phyloP scores from a whole-genome alignment of 306 rosid genomes.

The Trifolium fragiferum region DNA sequence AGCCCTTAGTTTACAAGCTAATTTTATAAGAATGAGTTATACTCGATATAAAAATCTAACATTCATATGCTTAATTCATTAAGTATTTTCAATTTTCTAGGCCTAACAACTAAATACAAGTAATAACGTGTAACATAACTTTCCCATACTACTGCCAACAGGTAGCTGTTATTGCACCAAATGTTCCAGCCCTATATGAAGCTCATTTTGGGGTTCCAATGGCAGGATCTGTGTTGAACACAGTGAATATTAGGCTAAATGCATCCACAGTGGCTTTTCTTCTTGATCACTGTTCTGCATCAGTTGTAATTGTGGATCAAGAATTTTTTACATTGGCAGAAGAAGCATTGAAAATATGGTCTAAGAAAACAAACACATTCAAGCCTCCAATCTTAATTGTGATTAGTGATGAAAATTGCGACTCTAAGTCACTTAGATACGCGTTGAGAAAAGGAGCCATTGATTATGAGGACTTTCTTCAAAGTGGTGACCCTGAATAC shows the following conservation, averaged over 20 bases:
- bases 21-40: no score
- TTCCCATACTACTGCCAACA: constrained; percentile 36
- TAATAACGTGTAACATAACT: no score
- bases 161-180: constrained; percentile 93
- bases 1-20: no score
- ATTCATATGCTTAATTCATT: no score
- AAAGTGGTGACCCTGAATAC: constrained; percentile 76
- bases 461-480: constrained; percentile 58
- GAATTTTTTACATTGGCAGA: constrained; percentile 45
- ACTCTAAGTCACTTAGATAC: constrained; percentile 42
- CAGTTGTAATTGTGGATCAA: constrained; percentile 42
- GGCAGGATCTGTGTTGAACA: constrained; percentile 43
- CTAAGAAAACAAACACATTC: constrained; percentile 53
- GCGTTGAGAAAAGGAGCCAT: constrained; percentile 42
- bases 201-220: constrained; percentile 47
- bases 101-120: no score
- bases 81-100: no score
- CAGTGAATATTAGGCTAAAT: constrained; percentile 41
- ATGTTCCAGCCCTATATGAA: constrained; percentile 85
- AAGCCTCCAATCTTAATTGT: constrained; percentile 73
- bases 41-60: no score
- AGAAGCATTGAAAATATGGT: constrained; percentile 67
- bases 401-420: constrained; percentile 76
- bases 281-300: constrained; percentile 37
- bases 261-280: constrained; percentile 42